Evolutionary conservation across 352 stramenopile species (phyloP).

Genomic region (Phytophthora pluvialis): DNA sequence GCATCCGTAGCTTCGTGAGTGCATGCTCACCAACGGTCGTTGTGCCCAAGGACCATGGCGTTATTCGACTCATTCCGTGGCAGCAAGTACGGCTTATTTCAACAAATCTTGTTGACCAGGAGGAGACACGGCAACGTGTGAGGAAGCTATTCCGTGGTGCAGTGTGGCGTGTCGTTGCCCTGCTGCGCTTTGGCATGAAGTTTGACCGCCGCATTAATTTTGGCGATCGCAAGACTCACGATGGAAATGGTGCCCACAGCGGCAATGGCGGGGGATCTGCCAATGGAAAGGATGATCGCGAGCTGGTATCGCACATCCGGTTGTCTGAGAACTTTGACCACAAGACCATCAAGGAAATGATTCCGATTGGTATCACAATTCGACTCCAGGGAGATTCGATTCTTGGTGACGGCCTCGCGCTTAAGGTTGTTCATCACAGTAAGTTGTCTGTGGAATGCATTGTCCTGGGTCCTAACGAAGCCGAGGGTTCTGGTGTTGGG

Average conservation of each 20-base stretch:
- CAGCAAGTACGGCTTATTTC: constrained; percentile 87
- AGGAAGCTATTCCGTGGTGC: constrained; percentile 84
- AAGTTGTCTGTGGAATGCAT: constrained; percentile 87
- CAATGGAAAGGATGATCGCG: constrained; percentile 44
- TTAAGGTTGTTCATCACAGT: constrained; percentile 86
- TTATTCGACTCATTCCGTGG: constrained; percentile 73
- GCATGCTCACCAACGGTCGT: constrained; percentile 83
- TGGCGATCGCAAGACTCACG: constrained; percentile 57
- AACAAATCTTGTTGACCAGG: constrained; percentile 88
- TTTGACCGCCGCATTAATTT: constrained; percentile 87
- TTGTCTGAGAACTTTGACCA: constrained; percentile 91
- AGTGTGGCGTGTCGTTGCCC: constrained; percentile 88
- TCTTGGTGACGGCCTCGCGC: constrained; percentile 70
- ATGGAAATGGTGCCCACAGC: constrained; percentile 24
- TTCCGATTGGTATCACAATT: constrained; percentile 86
- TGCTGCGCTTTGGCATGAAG: constrained; percentile 88
- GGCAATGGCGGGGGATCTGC: constrained; percentile 12
- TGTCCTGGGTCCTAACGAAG: constrained; percentile 64
- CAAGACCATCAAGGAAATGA: constrained; percentile 91
- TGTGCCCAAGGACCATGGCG: constrained; percentile 71
- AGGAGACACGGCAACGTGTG: constrained; percentile 81
- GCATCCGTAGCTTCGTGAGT: constrained; percentile 77
- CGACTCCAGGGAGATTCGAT: constrained; percentile 80
- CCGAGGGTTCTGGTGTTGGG: constrained; percentile 13
- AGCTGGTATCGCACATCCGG: constrained; percentile 77